A percentile compares a stretch with the other conserved stretches of the same genome.
phyloP scores from a whole-genome alignment of 75 land plant genomes.

The Pinus tabuliformis region DNA sequence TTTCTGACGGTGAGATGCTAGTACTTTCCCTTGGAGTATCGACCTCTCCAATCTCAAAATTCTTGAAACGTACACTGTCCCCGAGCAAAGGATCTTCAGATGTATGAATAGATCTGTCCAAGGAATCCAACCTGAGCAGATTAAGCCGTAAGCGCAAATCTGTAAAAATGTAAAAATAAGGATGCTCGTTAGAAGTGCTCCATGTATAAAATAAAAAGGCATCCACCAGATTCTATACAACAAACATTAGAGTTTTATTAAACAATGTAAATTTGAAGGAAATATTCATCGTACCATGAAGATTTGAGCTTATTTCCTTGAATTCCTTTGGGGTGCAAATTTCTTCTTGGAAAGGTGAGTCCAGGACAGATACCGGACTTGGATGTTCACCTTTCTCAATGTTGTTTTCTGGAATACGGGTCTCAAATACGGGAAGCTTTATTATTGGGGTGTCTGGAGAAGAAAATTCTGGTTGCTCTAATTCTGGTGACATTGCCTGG shows the following conservation, averaged over 20 bases:
- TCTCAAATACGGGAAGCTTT: conserved; percentile 9
- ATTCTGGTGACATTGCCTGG: conserved; percentile 24
- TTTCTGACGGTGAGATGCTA: conserved; percentile 7
- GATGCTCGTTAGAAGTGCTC: conserved; percentile 35
- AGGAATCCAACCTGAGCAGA: neutral
- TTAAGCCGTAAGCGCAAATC: conserved; percentile 10
- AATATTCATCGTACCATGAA: neutral
- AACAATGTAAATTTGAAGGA: neutral
- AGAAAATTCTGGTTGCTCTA: conserved; percentile 20
- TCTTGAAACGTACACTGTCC: neutral
- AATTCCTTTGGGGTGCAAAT: conserved; percentile 7
- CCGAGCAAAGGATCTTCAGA: neutral
- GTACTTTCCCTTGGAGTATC: conserved; percentile 14
- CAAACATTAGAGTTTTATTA: neutral
- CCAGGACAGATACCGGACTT: conserved; percentile 70
- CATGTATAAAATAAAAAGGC: conserved; percentile 3
- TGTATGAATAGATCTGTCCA: neutral
- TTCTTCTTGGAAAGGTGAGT: conserved; percentile 45
- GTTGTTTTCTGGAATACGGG: conserved; percentile 13
- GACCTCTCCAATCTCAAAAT: conserved; percentile 29
- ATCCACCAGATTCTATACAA: neutral
- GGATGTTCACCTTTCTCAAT: conserved; percentile 59
- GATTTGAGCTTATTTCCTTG: conserved; percentile 7
- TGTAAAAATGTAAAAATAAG: conserved; percentile 9
- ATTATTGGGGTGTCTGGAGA: conserved; percentile 7